A percentile compares a stretch with the other conserved stretches of the same genome.
Evolutionary conservation across 2,329 filamentous ascomycete genomes (phyloP).

Genomic region (Raffaelea deltoideospora): DNA sequence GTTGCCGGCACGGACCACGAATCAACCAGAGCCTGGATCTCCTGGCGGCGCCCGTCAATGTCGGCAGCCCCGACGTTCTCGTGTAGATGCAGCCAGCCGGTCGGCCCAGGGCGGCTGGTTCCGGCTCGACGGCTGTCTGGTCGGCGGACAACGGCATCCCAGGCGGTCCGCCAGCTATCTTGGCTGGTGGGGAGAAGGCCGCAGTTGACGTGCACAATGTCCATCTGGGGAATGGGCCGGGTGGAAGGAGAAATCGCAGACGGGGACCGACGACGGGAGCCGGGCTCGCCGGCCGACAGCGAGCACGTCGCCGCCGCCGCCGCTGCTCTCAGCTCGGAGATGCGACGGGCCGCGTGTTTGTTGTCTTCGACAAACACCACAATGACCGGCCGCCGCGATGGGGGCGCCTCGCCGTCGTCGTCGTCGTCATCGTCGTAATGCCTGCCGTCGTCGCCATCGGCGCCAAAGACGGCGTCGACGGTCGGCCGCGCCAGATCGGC

Average conservation of each 20-base stretch:
- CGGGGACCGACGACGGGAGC: too few species aligned
- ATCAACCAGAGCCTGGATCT: constrained; percentile 33
- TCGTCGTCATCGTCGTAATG: not conserved
- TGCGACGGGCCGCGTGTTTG: constrained; percentile 27
- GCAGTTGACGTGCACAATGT: constrained; percentile 46
- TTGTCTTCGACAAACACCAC: constrained; percentile 60
- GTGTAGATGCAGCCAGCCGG: constrained; percentile 48
- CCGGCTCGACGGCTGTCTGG: too few species aligned
- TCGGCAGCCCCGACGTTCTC: constrained; percentile 47
- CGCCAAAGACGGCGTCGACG: constrained; percentile 22
- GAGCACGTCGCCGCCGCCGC: constrained; percentile 20
- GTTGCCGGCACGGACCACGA: constrained; percentile 13
- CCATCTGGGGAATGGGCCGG: constrained; percentile 10
- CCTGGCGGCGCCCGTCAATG: constrained; percentile 27
- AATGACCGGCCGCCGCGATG: constrained; percentile 32
- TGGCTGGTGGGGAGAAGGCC: constrained; percentile 46
- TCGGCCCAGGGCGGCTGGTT: not conserved
- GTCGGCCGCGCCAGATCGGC: constrained; percentile 22
- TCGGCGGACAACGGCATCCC: constrained; percentile 22
- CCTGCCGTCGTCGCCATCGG: constrained; percentile 11
- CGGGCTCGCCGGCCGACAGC: too few species aligned
- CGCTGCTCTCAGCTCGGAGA: constrained; percentile 21
- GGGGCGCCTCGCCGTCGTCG: too few species aligned
- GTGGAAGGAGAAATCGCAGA: too few species aligned
- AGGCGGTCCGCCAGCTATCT: constrained; percentile 35